A percentile compares a stretch with the other conserved stretches of the same genome.
phyloP scores from a whole-genome alignment of 805 yeast genomes.

The Kodamaea hsintzibuensis region DNA sequence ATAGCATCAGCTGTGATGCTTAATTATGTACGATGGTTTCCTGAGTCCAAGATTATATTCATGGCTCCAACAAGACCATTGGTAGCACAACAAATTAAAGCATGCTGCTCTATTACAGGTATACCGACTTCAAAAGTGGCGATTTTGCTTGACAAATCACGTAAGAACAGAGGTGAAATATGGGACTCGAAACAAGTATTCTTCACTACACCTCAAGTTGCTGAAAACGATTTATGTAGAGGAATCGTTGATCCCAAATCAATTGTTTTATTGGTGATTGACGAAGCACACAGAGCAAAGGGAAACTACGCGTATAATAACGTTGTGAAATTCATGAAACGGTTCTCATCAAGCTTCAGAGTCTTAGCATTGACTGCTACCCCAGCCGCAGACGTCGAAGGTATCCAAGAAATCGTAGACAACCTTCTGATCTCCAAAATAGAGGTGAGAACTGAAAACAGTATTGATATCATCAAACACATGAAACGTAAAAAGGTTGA shows the following conservation, averaged over 20 bases:
- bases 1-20: slow-evolving; percentile 94
- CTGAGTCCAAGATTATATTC: slow-evolving; percentile 75
- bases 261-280: slow-evolving; percentile 77
- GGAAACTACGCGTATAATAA: slow-evolving; percentile 89
- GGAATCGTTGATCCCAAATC: slow-evolving; percentile 78
- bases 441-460: slow-evolving; percentile 83
- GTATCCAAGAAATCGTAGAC: slow-evolving; percentile 81
- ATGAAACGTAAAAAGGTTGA: slow-evolving; percentile 68
- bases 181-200: slow-evolving; percentile 81
- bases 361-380: slow-evolving; percentile 92
- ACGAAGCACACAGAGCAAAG: slow-evolving; percentile 93
- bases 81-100: slow-evolving; percentile 94
- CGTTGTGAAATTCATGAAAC: slow-evolving; percentile 62
- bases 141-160: slow-evolving; percentile 63
- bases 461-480: slow-evolving; percentile 76
- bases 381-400: slow-evolving; percentile 85
- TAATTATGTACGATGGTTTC: slow-evolving; percentile 86
- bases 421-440: slow-evolving; percentile 72
- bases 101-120: slow-evolving; percentile 86
- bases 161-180: slow-evolving; percentile 63
- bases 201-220: slow-evolving; percentile 95
- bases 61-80: slow-evolving; percentile 97
- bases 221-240: slow-evolving; percentile 79
- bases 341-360: slow-evolving; percentile 64
- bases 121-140: slow-evolving; percentile 77